These are phyloP conservation scores for Candida silvatica DNA, from an alignment of 805 yeast species.

Conservation along the genomic window DNA sequence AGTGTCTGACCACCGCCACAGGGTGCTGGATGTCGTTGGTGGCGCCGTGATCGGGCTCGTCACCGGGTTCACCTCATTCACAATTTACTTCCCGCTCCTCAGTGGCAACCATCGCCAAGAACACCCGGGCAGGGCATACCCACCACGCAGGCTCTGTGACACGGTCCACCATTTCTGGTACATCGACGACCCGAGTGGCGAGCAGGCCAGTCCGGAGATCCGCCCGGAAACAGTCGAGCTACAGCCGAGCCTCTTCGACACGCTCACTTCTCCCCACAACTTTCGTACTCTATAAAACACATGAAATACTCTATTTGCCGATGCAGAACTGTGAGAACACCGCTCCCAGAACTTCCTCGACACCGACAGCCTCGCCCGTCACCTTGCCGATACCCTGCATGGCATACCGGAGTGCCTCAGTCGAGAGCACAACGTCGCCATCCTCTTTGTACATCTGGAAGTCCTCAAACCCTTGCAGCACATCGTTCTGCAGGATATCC, in stretches of 20 bases:
- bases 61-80: conserved; percentile 27
- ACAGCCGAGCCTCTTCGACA: background rate
- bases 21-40: conserved; percentile 28
- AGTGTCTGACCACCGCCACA: conserved; percentile 41
- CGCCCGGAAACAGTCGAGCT: background rate
- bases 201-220: background rate
- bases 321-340: conserved; percentile 91
- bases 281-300: background rate
- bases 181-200: background rate
- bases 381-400: conserved; percentile 86
- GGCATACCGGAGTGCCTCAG: conserved; percentile 66
- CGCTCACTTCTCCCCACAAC: background rate
- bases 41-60: conserved; percentile 31
- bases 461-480: conserved; percentile 63
- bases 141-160: background rate
- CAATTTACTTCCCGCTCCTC: conserved; percentile 26
- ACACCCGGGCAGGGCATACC: conserved; percentile 11
- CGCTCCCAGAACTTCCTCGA: conserved; percentile 86
- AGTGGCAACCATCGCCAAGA: background rate
- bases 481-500: conserved; percentile 70
- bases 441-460: conserved; percentile 40
- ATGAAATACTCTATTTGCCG: conserved; percentile 49
- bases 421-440: conserved; percentile 71
- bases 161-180: background rate
- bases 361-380: conserved; percentile 81